Evolutionary conservation across 2,329 filamentous ascomycete species (phyloP), one percentile per base, ranked within the genome.

Genomic region (Fusarium cicatricum): DNA sequence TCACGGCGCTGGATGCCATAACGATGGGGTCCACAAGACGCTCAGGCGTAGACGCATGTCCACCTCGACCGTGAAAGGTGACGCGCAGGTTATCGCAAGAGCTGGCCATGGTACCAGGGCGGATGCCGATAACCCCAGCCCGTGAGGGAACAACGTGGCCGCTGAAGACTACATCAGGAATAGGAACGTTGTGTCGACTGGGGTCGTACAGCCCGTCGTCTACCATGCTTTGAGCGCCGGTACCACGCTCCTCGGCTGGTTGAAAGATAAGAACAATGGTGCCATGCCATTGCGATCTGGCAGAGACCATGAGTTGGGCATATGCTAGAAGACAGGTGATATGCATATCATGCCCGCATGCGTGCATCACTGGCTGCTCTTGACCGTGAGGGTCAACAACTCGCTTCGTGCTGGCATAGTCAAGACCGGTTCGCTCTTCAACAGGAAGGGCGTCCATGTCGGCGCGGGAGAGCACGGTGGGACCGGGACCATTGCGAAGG

Each of bases 271-370:
- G 70, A 5, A 91, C 73, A 16, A 90, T 64, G 0, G 85, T 90
- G 0, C 88, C 88, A 10, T 70, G 75, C 88, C 88, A 91, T 1
- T 58, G 28, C 0, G 77, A 62, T n/a, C 71, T 75, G 0, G 74
- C 69, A 0, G 70, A 71, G 1, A 78, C 71, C 0, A 91, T 74
- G 0, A 80, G 74, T 16, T 81, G 75, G 0, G 84, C 79, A 0
- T 82, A 81, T 0, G 80, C 87, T 2, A 90, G 75, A 4, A 89
- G 74, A 28, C 76, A 75, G 0, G 84, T 79, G 21, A 89, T 82
- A 67, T 90, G 86, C 75, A 87, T 84, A 62, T 88, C 86, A 64
- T 90, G 87, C 0, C 87, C 87, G 68, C 86, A 90, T 17, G 86
- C 86, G 70, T 90, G 87, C 86, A 90, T 89, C 0, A 87, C 82